Evolutionary conservation across 176 grass and related monocot genomes (phyloP), one percentile per base, ranked within the genome.

Genomic region (Tuctoria greenei): DNA sequence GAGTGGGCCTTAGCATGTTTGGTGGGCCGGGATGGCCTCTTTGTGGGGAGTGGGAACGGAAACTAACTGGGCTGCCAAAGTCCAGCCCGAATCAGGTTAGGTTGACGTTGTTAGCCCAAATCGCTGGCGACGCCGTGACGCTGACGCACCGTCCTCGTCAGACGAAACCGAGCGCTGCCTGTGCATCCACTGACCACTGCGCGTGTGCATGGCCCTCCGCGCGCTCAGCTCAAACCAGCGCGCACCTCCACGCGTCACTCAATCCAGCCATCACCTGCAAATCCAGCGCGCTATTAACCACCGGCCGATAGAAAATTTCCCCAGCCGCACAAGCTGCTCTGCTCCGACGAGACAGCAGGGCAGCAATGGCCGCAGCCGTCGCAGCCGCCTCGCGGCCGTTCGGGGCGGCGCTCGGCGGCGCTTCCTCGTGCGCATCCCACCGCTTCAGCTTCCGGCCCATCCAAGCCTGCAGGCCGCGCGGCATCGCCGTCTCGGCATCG

Each of bases 401-500:
- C 68, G 68, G 69, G 38, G 47, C 28, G 11, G 37, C 47, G 1
- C 64, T 16, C 34, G 34, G 7, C 24, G 18, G 23, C 7, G 10
- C 41, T 10, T 39, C 63, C 4, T 18, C 20, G 51, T 14, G 4
- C 18, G 11, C 40, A 4, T 5, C 59, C 4, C 59, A 36, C 24
- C 24, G 42, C 8, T 18, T 27, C 13, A 18, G 0, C 44, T 34
- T 77, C 9, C 16, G 24, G 43, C 77, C 36, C 5, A 5, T 37
- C 55, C 45, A 15, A 15, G 7, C 55, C 74, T 52, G 54, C 61
- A 25, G 69, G 74, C 75, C 44, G 42, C 85, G 80, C 26, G 75
- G 80, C 26, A 69, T 74, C 62, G 25, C 35, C 43, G 81, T 92
- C 47, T 75, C 86, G 23, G 84, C 80, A 59, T 51, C 74, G 28